phyloP scores from a whole-genome alignment of 2,329 filamentous ascomycete species.

The Colletotrichum sp. region DNA sequence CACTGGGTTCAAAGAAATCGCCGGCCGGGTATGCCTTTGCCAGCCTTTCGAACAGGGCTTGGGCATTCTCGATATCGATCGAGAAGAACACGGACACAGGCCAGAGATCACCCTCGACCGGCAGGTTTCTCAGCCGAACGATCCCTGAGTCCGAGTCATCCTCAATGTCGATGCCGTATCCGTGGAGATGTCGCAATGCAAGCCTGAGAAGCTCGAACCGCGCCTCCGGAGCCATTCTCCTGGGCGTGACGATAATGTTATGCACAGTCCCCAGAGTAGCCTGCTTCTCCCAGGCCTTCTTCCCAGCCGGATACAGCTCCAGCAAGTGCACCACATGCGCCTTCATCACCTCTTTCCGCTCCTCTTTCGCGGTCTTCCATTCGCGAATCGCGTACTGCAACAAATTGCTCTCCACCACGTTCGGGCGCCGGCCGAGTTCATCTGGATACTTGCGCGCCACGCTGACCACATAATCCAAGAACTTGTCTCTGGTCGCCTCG shows the following conservation, averaged over 20 bases:
- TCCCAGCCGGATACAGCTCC: not conserved
- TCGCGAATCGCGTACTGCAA: not conserved
- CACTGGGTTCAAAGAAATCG: not conserved
- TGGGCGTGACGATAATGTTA: not conserved
- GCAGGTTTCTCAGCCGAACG: not conserved
- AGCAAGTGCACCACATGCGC: not conserved
- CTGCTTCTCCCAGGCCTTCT: too few relatives aligned
- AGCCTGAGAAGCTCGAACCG: not conserved
- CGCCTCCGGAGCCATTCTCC: not conserved
- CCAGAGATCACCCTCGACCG: not conserved
- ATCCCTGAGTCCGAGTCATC: not conserved
- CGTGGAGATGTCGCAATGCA: not conserved
- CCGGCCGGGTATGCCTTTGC: not conserved
- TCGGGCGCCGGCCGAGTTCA: not conserved
- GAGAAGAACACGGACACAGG: not conserved
- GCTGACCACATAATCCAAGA: constrained; percentile 18
- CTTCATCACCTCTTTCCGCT: not conserved
- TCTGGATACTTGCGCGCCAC: not conserved
- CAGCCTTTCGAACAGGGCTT: not conserved
- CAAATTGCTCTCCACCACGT: not conserved
- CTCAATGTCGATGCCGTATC: not conserved
- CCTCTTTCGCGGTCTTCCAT: not conserved
- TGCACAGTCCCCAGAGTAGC: not conserved
- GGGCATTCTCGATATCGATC: not conserved
- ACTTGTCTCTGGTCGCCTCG: constrained; percentile 13